Evolutionary conservation across 768 basidiomycete genomes (phyloP), one percentile per base, ranked within the genome.

Genomic region (Pulveroboletus sp.): DNA sequence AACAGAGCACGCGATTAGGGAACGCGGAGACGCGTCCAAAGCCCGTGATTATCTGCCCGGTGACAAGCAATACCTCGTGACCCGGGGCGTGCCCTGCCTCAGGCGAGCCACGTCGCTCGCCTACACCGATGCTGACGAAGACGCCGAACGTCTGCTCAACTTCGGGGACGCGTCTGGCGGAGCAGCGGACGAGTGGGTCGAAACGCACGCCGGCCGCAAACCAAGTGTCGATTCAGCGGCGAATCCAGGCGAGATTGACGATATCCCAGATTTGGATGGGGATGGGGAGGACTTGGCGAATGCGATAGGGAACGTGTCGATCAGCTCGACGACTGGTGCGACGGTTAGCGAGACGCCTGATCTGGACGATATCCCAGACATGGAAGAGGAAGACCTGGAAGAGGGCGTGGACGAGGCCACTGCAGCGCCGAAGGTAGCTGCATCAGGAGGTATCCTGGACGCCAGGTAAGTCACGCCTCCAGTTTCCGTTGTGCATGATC

Each of bases 301-400:
- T 32, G 75, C 75, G 2, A 68, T 83, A 30, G 71, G 72, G 16
- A 70, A 65, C 22, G 48, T 84, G 53, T 76, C 76, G 14, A 58
- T 83, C n/a, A 60, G 50, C 38, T 61, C 66, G 36, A 68, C 70
- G 20, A 30, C 70, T 11, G 69, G 63, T 3, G 68, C 62, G 22
- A 67, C 65, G 37, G 60, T 54, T 24, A 67, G 67, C 20, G 86
- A 85, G 54, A 91, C 86, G n/a, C 92, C 93, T 23, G 85, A 97
- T 75, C 76, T 97, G 59, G 93, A 95, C 64, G 93, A 97, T 68
- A 98, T 98, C 47, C 96, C 96, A 5, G 96, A 98, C 73, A 96
- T 99, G 92, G 93, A 96, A 67, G 92, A 93, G 62, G 93, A 93
- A n/a, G 81, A 82, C 55, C 76, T 94, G 31, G 86, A 86, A 57